Conservation (phyloP, 2,329 filamentous ascomycete genomes). For the Penicillium italicum region DNA sequence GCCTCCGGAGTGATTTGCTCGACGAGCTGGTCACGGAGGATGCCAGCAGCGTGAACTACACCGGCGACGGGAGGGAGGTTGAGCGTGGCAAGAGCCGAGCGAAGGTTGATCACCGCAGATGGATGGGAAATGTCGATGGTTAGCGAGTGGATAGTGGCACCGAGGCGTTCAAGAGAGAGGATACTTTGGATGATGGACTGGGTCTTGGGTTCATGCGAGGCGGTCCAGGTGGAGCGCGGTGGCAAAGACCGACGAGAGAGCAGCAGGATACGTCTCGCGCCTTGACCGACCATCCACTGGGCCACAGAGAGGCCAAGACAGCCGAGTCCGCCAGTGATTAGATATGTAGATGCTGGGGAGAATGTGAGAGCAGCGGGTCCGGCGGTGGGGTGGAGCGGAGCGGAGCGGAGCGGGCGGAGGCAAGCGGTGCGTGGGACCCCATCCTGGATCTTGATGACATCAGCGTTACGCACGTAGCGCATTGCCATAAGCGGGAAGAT, state of each 20-base stretch:
- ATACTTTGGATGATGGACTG: neutral
- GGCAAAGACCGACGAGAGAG: neutral
- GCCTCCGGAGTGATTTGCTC: neutral
- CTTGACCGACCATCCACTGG: neutral
- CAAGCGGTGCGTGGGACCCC: neutral
- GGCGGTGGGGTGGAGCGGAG: neutral
- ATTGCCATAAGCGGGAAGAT: neutral
- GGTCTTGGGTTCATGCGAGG: neutral
- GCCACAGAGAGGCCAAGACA: neutral
- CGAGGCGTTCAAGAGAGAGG: neutral
- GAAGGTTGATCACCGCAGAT: neutral
- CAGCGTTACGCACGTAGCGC: neutral
- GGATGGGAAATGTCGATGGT: neutral
- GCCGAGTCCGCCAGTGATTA: neutral
- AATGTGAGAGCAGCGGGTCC: neutral
- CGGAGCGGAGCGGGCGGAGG: neutral
- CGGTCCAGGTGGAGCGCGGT: neutral
- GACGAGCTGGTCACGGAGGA: neutral
- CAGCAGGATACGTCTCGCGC: neutral
- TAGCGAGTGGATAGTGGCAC: neutral
- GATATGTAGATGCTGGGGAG: neutral
- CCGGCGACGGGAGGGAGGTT: neutral
- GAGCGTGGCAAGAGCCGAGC: neutral
- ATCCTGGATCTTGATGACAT: neutral
- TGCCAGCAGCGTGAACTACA: neutral